Evolutionary conservation across 1,139 yeast species (phyloP), one percentile per base, ranked within the genome.

Genomic region (Taphrina communis): DNA sequence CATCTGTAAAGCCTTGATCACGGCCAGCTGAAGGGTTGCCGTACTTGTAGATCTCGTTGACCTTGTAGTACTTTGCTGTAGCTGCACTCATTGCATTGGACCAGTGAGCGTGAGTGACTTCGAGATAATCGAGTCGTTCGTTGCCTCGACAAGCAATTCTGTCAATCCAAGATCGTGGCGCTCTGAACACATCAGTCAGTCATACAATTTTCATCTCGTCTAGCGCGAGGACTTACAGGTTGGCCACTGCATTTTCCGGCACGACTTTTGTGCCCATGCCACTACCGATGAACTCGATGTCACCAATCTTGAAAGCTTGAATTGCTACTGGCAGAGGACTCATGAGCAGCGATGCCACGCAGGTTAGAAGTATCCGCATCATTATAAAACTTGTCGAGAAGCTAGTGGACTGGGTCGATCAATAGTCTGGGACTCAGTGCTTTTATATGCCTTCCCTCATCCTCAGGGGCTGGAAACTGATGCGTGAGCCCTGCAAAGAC

Each of bases 81-180:
- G 36, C 35, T 4, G 53, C 53, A 25, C 21, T 50, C 36, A 50
- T 8, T 21, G 51, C 12, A n/a, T 11, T 35, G n/a, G 31, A 21
- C 31, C 53, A 21, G 11, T 25, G 36, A 6, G 53, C 36, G 36
- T 50, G 53, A 50, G 53, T 50, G 53, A 50, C 36, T n/a, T 11
- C 36, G 12, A 50, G 31, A 7, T 50, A 50, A 35, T 50, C 53
- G 7, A 50, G n/a, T 21, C 36, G 12, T 6, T 21, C 14, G 36
- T n/a, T n/a, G 11, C 36, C 36, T 2, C 36, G 53, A 50, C 53
- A 50, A 7, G 6, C 31, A 25, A 50, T 50, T 25, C n/a, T 25
- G 36, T 50, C 53, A 35, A 50, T 21, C n/a, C 9, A 50, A 19
- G 53, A 8, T 21, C 8, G 8, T 7, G n/a, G n/a, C 19, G 48